These are phyloP conservation scores for Coelastrella sp. DNA, from an alignment of 139 green algal species.

Conservation along the genomic window DNA sequence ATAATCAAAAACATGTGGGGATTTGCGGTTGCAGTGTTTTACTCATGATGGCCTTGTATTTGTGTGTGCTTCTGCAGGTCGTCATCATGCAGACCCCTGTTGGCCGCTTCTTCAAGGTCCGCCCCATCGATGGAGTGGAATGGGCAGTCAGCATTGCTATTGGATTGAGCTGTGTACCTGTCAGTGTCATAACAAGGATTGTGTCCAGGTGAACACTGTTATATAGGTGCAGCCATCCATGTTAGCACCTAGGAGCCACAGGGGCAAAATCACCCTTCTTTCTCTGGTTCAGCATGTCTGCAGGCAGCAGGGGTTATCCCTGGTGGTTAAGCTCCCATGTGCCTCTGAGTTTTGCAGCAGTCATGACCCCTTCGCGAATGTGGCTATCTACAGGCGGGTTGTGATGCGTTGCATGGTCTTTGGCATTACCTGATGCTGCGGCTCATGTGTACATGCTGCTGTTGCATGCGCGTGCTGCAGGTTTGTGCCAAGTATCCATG, in stretches of 20 bases:
- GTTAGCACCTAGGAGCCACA: no score
- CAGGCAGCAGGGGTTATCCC: no score
- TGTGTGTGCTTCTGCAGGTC: conserved; percentile 24
- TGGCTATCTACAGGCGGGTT: no score
- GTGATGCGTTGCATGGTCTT: background rate
- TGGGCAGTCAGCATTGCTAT: conserved; percentile 81
- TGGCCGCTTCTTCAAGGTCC: conserved; percentile 82
- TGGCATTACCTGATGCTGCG: background rate
- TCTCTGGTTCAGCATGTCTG: no score
- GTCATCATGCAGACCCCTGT: conserved; percentile 79
- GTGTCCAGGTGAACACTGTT: conserved; percentile 9
- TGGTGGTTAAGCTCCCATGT: no score
- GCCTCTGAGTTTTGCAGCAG: no score
- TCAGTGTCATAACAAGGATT: conserved; percentile 59
- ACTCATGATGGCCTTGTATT: background rate
- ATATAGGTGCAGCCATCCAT: no score
- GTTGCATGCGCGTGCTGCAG: background rate
- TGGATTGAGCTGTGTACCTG: conserved; percentile 64
- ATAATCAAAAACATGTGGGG: no score
- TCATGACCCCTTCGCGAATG: no score
- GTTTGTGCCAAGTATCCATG: conserved; percentile 15
- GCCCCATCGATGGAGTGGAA: conserved; percentile 60
- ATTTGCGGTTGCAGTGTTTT: background rate
- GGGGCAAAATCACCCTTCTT: no score
- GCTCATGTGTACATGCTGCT: background rate